These are phyloP conservation scores for Byssoonygena ceratinophila DNA, from an alignment of 2,329 filamentous ascomycete species.

Conservation along the genomic window DNA sequence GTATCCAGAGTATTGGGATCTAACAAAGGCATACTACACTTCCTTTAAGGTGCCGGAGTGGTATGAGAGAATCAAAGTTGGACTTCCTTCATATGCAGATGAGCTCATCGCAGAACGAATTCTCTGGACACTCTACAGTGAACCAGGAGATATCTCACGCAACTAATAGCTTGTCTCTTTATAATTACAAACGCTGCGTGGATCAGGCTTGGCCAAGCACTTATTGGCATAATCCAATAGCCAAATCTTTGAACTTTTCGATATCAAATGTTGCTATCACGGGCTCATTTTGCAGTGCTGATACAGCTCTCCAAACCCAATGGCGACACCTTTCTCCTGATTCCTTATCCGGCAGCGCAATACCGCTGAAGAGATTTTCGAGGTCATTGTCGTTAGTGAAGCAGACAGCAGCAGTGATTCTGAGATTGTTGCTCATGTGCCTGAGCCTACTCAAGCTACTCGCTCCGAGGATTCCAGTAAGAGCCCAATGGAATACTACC, in stretches of 20 bases:
- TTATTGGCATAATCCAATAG: constrained; percentile 8
- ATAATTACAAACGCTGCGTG: constrained; percentile 12
- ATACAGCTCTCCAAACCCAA: constrained; percentile 12
- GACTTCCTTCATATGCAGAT: constrained; percentile 15
- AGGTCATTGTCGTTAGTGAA: too few species aligned
- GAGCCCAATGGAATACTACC: too few species aligned
- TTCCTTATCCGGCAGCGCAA: constrained; percentile 10
- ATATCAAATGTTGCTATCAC: constrained; percentile 12
- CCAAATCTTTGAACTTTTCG: constrained; percentile 11
- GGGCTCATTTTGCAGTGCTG: constrained; percentile 7
- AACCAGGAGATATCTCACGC: constrained; percentile 14
- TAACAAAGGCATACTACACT: constrained; percentile 17
- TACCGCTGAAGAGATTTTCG: constrained; percentile 6
- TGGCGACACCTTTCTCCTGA: constrained; percentile 10
- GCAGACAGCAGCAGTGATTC: too few species aligned
- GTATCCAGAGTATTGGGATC: constrained; percentile 21
- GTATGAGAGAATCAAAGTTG: constrained; percentile 13
- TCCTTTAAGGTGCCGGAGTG: constrained; percentile 15
- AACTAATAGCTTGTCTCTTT: constrained; percentile 10
- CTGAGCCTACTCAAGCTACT: too few species aligned
- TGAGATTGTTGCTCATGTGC: too few species aligned
- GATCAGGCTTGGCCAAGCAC: constrained; percentile 8
- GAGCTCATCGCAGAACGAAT: constrained; percentile 15
- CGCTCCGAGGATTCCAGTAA: too few species aligned
- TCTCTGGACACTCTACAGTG: constrained; percentile 16